phyloP scores from a whole-genome alignment of 768 basidiomycete genomes.

The Daedalea quercina region DNA sequence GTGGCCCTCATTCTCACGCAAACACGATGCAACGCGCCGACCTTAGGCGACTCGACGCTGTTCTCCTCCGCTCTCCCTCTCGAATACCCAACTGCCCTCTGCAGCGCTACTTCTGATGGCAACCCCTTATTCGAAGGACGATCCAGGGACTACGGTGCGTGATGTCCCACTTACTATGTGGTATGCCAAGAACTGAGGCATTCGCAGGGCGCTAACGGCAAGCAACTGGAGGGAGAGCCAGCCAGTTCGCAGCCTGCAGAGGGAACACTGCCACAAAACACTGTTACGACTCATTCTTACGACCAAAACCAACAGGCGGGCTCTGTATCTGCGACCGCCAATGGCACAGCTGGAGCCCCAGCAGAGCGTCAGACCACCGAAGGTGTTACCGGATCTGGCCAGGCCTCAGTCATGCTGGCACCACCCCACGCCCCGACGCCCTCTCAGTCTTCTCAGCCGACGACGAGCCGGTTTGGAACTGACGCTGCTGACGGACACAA shows the following conservation, averaged over 20 bases:
- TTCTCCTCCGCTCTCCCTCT: constrained; percentile 19
- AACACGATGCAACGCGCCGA: constrained; percentile 23
- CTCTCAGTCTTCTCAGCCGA: not conserved
- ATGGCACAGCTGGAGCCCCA: constrained; percentile 12
- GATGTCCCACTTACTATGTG: not conserved
- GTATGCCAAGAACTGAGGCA: not conserved
- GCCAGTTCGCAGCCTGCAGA: constrained; percentile 19
- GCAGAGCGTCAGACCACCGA: constrained; percentile 7
- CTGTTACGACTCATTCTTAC: constrained; percentile 8
- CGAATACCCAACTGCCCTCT: constrained; percentile 20
- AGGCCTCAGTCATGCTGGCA: constrained; percentile 18
- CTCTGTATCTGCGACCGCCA: constrained; percentile 4
- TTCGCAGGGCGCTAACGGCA: constrained; percentile 16
- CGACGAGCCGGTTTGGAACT: constrained; percentile 15
- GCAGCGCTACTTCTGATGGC: constrained; percentile 22
- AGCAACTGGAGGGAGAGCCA: constrained; percentile 19
- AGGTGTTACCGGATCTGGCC: constrained; percentile 16
- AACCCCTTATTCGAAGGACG: constrained; percentile 14
- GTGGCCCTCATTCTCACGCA: constrained; percentile 13
- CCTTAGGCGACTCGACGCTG: constrained; percentile 16
- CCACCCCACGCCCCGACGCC: not conserved
- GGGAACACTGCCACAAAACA: constrained; percentile 11
- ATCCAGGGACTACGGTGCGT: constrained; percentile 11
- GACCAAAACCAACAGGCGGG: not conserved
- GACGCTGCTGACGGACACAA: constrained; percentile 31